phyloP scores from a whole-genome alignment of 2,329 filamentous ascomycete species.

The Cladosporium sp. region DNA sequence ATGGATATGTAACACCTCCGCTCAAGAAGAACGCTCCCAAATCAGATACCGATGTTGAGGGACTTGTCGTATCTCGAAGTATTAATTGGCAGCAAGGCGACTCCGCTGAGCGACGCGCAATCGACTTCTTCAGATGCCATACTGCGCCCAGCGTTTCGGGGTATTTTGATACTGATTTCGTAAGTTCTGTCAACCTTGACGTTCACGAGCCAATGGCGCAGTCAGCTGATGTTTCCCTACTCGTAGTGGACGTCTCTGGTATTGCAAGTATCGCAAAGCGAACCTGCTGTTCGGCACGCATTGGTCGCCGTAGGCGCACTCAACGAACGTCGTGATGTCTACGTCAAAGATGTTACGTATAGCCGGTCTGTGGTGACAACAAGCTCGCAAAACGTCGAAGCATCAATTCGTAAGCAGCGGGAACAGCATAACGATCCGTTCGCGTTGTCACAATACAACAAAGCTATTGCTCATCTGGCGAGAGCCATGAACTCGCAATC shows the following conservation, averaged over 20 bases:
- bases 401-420: background rate
- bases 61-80: constrained; percentile 40
- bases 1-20: constrained; percentile 58
- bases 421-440: constrained; percentile 17
- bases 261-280: constrained; percentile 20
- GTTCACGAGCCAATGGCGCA: background rate
- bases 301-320: constrained; percentile 22
- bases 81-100: constrained; percentile 65
- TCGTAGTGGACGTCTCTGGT: constrained; percentile 22
- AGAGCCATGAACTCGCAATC: constrained; percentile 12
- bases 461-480: constrained; percentile 19
- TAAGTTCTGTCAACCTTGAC: background rate
- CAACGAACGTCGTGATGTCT: constrained; percentile 17
- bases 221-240: background rate
- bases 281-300: constrained; percentile 26
- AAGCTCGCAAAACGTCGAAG: constrained; percentile 1
- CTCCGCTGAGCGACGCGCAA: constrained; percentile 59
- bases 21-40: constrained; percentile 59
- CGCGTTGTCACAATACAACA: constrained; percentile 22
- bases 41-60: background rate
- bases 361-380: background rate
- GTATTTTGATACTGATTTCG: constrained; percentile 23
- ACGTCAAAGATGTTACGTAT: background rate
- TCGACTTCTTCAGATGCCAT: constrained; percentile 24
- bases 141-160: constrained; percentile 20